Base-by-base conservation (phyloP, 2,329 filamentous ascomycete species). In the Rasamsonia emersonii region DNA sequence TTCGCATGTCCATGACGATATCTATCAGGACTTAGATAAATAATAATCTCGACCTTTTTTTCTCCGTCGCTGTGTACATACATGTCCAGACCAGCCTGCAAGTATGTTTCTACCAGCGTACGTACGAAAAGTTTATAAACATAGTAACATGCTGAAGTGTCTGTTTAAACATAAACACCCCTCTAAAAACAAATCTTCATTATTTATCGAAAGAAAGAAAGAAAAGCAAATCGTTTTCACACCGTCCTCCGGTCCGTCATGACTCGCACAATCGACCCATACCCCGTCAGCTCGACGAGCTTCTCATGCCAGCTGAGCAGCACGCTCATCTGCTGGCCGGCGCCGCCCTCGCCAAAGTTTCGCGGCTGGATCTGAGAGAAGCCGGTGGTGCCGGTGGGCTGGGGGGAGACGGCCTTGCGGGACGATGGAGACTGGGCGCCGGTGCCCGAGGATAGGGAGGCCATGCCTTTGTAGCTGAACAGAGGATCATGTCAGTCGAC, bases 261-360 rank as follows among this genome's bases (percentile, higher is more conserved):
- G 45, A 86, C 86, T 49, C 91, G 77, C 41, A 86, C 84, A 62
- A 98, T 91, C 59, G 83, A 95, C 26, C 91, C 91, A 45, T 86
- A 70, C 15, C 91, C 91, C 21, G 86, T 85, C 51, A 95, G 79
- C 52, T 98, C 91, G 4, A 96, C 86, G 41, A 95, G 75, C 73
- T 95, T 98, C 70, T 98, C 91, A 57, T 98, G 91, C 91, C 91
- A 98, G 63, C 86, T 95, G 45, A 98, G 68, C 55, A 98, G 61
- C 31, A 98, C 91, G 55, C 91, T 96, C 91, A 96, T 96, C 33
- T 81, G 82, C 36, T 86, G 80, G 20, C 85, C 83, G 40, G 85
- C 79, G 28, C 84, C 82, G 37, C 77, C 75, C 26, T 71, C 74
- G 33, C 71, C 71, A 39, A 73, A 62, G 45, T 67, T 62, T 31